Evolutionary conservation across 139 green algal species (phyloP).

Genomic region (Tetraselmis striata): DNA sequence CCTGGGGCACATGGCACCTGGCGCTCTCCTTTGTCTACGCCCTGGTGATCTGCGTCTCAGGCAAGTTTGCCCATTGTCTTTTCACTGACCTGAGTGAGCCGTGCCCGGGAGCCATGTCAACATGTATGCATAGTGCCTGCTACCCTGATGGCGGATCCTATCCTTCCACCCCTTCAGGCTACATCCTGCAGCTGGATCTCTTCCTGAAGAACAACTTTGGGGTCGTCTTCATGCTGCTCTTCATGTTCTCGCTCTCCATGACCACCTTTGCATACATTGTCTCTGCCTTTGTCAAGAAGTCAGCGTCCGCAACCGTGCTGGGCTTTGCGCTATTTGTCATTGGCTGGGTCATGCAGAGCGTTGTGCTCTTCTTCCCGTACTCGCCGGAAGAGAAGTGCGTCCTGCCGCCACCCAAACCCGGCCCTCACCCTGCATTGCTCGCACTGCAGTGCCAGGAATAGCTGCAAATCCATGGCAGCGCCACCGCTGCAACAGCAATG

Average conservation of each 20-base stretch:
- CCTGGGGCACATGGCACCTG: constrained; percentile 60
- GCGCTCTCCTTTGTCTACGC: constrained; percentile 11
- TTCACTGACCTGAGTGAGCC: too few species aligned
- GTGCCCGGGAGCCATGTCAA: too few species aligned
- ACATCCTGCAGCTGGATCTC: constrained; percentile 79
- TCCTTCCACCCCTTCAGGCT: constrained; percentile 24
- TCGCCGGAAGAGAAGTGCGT: not conserved
- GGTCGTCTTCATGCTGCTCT: constrained; percentile 48
- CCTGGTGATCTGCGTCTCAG: constrained; percentile 20
- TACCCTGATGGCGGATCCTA: too few species aligned
- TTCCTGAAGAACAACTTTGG: constrained; percentile 54
- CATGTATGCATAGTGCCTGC: too few species aligned
- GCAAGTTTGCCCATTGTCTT: too few species aligned
- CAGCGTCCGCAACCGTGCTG: constrained; percentile 30
- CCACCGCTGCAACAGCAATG: constrained; percentile 4
- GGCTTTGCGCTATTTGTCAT: constrained; percentile 68
- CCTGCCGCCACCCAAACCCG: too few species aligned
- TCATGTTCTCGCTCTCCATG: constrained; percentile 48
- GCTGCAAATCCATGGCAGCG: not conserved
- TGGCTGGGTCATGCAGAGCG: constrained; percentile 43
- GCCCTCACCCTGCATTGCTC: too few species aligned
- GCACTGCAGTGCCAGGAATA: too few species aligned
- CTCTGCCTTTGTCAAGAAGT: constrained; percentile 37
- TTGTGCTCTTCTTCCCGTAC: constrained; percentile 55
- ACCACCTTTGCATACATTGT: constrained; percentile 53